These are phyloP conservation scores for Cercospora sp. DNA, from an alignment of 2,329 filamentous ascomycete species.

Conservation along the genomic window DNA sequence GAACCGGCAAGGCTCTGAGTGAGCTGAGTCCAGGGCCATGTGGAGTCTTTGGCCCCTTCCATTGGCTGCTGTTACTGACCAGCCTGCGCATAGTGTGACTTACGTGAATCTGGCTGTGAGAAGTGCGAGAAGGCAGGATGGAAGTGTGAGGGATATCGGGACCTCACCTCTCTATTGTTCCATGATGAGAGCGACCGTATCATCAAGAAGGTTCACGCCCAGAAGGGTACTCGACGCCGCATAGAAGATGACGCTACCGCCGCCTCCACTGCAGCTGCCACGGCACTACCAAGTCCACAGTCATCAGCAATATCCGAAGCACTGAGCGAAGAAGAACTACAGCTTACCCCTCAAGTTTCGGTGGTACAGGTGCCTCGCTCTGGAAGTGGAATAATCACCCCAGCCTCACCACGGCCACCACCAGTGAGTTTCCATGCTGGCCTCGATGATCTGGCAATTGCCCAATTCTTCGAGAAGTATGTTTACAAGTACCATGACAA, in stretches of 20 bases:
- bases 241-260: slow-evolving; percentile 1
- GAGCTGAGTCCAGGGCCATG: not conserved
- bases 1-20: not conserved
- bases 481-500: slow-evolving; percentile 21
- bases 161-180: slow-evolving; percentile 19
- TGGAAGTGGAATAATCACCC: not conserved
- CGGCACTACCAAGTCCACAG: not conserved
- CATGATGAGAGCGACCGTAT: slow-evolving; percentile 22
- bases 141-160: slow-evolving; percentile 21
- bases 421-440: not conserved
- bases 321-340: not conserved
- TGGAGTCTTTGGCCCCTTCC: not conserved
- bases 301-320: not conserved
- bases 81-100: slow-evolving; percentile 17
- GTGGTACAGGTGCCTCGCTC: not conserved
- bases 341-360: not conserved
- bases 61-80: slow-evolving; percentile 20
- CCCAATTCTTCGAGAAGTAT: slow-evolving; percentile 21
- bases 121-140: slow-evolving; percentile 24
- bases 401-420: slow-evolving; percentile 1
- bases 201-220: slow-evolving; percentile 18
- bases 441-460: slow-evolving; percentile 18
- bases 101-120: slow-evolving; percentile 19
- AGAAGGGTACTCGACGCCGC: slow-evolving; percentile 19
- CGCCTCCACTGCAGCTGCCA: not conserved